Percentiles rank a stretch among this genome's conserved stretches.
phyloP scores from a whole-genome alignment of 176 grass and related monocot genomes.

The Avena sativa region DNA sequence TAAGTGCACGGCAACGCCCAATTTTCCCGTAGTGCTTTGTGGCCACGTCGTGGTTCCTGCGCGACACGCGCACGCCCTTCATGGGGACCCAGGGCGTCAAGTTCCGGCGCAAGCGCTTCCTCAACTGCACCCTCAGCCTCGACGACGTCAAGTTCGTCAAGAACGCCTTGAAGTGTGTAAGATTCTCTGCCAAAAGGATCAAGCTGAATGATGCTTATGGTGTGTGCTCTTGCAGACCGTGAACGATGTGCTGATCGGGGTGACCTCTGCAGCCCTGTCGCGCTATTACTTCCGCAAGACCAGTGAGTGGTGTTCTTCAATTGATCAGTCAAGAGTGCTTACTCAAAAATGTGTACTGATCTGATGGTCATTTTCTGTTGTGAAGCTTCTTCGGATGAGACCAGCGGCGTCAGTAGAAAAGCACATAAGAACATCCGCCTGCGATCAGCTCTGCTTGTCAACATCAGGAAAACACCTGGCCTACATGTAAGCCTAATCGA shows the following conservation, averaged over 20 bases:
- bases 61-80: slow-evolving; percentile 69
- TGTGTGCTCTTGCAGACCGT: slow-evolving; percentile 65
- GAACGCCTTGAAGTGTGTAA: slow-evolving; percentile 88
- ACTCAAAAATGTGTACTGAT: background rate
- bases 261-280: slow-evolving; percentile 77
- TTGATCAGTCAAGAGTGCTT: background rate
- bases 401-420: slow-evolving; percentile 17
- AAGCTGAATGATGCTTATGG: background rate
- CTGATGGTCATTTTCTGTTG: background rate
- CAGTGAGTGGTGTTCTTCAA: slow-evolving; percentile 39
- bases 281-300: slow-evolving; percentile 69
- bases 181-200: background rate
- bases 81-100: slow-evolving; percentile 64
- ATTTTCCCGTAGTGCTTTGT: background rate
- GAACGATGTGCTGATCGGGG: slow-evolving; percentile 86
- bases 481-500: slow-evolving; percentile 56
- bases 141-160: slow-evolving; percentile 87
- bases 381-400: slow-evolving; percentile 50
- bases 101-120: slow-evolving; percentile 69
- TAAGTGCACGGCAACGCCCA: too few relatives aligned
- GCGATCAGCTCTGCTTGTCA: slow-evolving; percentile 77
- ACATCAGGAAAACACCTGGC: slow-evolving; percentile 72
- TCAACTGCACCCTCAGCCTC: slow-evolving; percentile 72
- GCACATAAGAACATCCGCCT: slow-evolving; percentile 44
- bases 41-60: slow-evolving; percentile 60